A percentile compares a stretch with the other conserved stretches of the same genome.
phyloP scores from a whole-genome alignment of 2,329 filamentous ascomycete genomes.

The Pseudogymnoascus sp. region DNA sequence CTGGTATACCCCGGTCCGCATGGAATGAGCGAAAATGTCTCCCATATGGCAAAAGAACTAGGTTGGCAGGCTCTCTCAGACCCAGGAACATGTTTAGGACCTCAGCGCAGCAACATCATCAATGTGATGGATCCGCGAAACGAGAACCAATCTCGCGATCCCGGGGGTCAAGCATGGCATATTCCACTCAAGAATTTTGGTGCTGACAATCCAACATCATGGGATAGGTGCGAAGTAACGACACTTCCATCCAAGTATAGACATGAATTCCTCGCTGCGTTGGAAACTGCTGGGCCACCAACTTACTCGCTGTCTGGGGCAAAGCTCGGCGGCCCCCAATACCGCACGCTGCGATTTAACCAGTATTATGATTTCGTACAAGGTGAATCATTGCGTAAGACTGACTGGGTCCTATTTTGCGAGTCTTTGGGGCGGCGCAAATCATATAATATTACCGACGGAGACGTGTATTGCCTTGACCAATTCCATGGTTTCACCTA shows the following conservation, averaged over 20 bases:
- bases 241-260: not conserved
- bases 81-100: not conserved
- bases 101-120: not conserved
- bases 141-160: not conserved
- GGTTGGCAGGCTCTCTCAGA: constrained; percentile 22
- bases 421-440: not conserved
- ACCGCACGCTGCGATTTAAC: not conserved
- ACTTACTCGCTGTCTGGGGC: not conserved
- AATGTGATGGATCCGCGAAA: not conserved
- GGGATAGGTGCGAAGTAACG: constrained; percentile 1
- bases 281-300: not conserved
- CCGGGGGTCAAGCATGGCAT: not conserved
- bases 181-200: not conserved
- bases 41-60: constrained; percentile 13
- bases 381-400: not conserved
- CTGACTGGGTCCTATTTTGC: not conserved
- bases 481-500: not conserved
- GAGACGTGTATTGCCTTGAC: not conserved
- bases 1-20: not conserved
- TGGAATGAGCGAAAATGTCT: constrained; percentile 13
- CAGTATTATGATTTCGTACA: not conserved
- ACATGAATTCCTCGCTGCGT: not conserved
- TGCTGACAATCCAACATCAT: not conserved
- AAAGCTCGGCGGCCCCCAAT: not conserved
- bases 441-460: not conserved